Evolutionary conservation across 2,329 filamentous ascomycete genomes (phyloP), one percentile per base, ranked within the genome.

Genomic region (Cordyceps fumosorosea): DNA sequence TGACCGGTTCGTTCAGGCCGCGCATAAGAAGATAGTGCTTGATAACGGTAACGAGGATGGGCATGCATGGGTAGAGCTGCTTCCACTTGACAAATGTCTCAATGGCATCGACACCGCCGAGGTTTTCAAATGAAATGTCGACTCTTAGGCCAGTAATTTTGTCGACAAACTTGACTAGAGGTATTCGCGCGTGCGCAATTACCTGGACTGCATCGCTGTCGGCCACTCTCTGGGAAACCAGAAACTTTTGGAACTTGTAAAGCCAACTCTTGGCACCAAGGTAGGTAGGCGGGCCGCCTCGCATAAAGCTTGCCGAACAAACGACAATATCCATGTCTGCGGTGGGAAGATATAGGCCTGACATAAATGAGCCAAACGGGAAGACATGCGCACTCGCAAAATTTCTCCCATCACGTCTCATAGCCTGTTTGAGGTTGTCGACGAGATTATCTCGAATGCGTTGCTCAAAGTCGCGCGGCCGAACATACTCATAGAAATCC

Each of bases 281-380:
- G 71, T 78, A 80, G 63, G 76, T 77, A 63, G 82, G 72, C 10
- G 77, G 69, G 2, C 82, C 83, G 3, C 81, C 78, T 10, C 77
- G 72, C 65, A 86, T 78, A 66, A 85, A 91, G 29, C 79, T 77
- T 3, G 72, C 69, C 0, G 83, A 86, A 56, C 93, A 84, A 58
- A 95, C 83, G 3, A 96, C 95, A 54, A 99, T 80, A 72, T 99
- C 95, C 87, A 99, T 96, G 71, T 99, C 95, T 18, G 90, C 91
- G 1, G 89, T 85, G 0, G 84, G 84, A 2, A 86, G 76, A 67
- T 86, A 86, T 8, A 91, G 78, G 0, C 90, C 91, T 3, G 91
- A 91, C 67, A 91, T 93, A 74, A 93, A 99, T 0, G 95, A 98
- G n/a, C 95, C 95, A 72, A 99, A 99, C 11, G 88, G 81, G 40